A percentile compares a stretch with the other conserved stretches of the same genome.
Conservation (phyloP, 768 basidiomycete species). For the Mycena filopes region DNA sequence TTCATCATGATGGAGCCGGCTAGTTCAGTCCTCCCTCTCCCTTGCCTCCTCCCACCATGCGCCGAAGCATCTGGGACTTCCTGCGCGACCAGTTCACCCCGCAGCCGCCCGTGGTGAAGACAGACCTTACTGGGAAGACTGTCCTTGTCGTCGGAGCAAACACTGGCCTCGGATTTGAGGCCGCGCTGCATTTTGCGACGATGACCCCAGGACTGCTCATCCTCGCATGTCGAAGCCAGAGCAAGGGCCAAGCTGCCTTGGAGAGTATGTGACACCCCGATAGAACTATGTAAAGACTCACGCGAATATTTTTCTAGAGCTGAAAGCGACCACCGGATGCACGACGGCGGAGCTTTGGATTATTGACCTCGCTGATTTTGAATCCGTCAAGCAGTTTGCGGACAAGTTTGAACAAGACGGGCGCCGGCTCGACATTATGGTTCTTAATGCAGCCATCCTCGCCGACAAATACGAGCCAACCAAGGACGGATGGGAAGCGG, state of each 20-base stretch:
- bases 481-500: background rate
- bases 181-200: constrained; percentile 37
- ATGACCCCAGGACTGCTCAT: constrained; percentile 1
- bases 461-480: background rate
- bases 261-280: background rate
- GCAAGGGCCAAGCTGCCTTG: background rate
- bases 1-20: no score
- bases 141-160: constrained; percentile 52
- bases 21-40: no score
- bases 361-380: constrained; percentile 42
- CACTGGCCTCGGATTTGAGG: constrained; percentile 61
- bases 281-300: no score
- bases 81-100: background rate
- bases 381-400: constrained; percentile 39
- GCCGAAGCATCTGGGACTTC: background rate
- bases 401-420: constrained; percentile 32
- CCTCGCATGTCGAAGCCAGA: background rate
- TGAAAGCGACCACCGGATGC: constrained; percentile 36
- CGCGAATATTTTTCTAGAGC: constrained; percentile 28
- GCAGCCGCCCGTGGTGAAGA: background rate
- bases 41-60: background rate
- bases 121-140: background rate
- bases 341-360: constrained; percentile 39
- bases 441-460: constrained; percentile 7
- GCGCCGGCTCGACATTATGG: constrained; percentile 9